These are phyloP conservation scores for Bruguiera sexangula DNA, from an alignment of 345 rosid genomes.

Conservation along the genomic window DNA sequence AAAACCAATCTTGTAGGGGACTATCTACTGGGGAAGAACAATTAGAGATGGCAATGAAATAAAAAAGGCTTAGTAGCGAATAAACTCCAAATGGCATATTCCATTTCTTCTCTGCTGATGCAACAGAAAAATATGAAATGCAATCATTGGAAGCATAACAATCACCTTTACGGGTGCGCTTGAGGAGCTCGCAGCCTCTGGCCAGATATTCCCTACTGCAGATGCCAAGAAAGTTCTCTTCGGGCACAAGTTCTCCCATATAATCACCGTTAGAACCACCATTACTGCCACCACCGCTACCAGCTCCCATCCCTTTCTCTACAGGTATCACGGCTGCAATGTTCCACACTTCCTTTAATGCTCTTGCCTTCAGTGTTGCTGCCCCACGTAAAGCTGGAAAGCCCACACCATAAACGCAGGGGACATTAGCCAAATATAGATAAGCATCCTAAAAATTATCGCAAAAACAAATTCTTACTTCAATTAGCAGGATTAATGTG, in stretches of 20 bases:
- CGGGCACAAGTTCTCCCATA: constrained; percentile 77
- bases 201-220: constrained; percentile 87
- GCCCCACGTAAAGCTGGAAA: constrained; percentile 78
- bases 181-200: constrained; percentile 86
- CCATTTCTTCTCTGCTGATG: too few species aligned
- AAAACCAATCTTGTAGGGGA: too few species aligned
- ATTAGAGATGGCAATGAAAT: too few species aligned
- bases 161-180: constrained; percentile 89
- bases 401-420: not conserved
- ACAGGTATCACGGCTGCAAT: constrained; percentile 89
- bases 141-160: not conserved
- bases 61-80: too few species aligned
- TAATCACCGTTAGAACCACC: constrained; percentile 72
- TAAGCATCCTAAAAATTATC: not conserved
- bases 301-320: constrained; percentile 53
- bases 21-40: too few species aligned
- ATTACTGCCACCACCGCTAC: constrained; percentile 41
- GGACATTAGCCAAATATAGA: not conserved
- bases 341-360: constrained; percentile 91
- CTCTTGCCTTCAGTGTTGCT: constrained; percentile 79
- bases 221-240: constrained; percentile 81
- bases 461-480: not conserved
- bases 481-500: not conserved
- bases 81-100: too few species aligned
- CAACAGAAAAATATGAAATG: not conserved